phyloP scores from a whole-genome alignment of 257 asterid genomes.

The Solanum microdontum region DNA sequence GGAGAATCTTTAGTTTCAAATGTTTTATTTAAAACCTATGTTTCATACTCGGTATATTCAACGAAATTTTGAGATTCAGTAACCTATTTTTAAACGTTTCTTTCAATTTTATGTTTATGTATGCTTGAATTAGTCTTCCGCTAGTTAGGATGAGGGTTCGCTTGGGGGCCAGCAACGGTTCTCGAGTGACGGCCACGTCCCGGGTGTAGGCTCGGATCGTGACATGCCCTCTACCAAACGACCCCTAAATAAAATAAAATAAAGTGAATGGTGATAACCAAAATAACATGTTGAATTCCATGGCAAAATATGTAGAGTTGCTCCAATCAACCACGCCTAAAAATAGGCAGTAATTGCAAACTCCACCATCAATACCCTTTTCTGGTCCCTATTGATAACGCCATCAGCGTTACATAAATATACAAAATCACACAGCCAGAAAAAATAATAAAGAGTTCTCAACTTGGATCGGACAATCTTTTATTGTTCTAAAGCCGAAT shows the following conservation, averaged over 20 bases:
- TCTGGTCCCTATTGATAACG: not conserved
- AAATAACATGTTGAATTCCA: not conserved
- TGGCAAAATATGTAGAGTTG: not conserved
- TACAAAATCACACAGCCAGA: conserved; percentile 5
- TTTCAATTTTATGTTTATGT: too few relatives aligned
- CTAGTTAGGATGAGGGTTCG: too few relatives aligned
- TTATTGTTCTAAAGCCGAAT: conserved; percentile 3
- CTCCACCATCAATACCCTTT: not conserved
- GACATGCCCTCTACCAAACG: too few relatives aligned
- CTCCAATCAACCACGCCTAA: not conserved
- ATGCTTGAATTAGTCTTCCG: too few relatives aligned
- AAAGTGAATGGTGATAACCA: not conserved
- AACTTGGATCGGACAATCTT: not conserved
- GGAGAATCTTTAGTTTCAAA: too few relatives aligned
- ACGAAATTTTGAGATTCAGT: too few relatives aligned
- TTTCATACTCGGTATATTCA: too few relatives aligned
- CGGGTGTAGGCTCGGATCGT: too few relatives aligned
- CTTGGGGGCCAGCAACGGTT: too few relatives aligned
- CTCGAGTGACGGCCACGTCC: too few relatives aligned
- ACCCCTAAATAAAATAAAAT: not conserved
- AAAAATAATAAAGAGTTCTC: not conserved
- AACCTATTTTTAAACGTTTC: too few relatives aligned
- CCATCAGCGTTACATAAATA: not conserved
- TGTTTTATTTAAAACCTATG: too few relatives aligned
- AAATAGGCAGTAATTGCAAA: not conserved